Conservation (phyloP, 495 filamentous ascomycete species). For the Podospora tetraspora region DNA sequence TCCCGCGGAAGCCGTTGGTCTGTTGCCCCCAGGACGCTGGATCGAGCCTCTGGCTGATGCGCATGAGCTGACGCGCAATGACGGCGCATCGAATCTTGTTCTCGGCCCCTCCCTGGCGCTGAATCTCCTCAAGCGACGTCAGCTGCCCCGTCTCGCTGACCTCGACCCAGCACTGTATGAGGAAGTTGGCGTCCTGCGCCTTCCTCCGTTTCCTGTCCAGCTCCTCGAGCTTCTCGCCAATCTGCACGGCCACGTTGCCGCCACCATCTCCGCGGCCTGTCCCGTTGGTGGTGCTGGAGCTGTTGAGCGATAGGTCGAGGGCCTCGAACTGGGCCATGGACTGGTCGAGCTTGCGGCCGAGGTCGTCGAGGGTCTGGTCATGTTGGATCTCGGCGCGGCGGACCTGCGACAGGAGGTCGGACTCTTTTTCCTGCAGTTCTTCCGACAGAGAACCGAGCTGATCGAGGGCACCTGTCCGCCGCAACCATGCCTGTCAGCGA, state of each 20-base stretch:
- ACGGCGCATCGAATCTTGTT: constrained; percentile 84
- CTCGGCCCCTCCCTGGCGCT: constrained; percentile 70
- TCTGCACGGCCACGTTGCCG: constrained; percentile 85
- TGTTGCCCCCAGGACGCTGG: constrained; percentile 63
- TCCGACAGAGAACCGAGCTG: constrained; percentile 77
- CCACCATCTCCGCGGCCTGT: constrained; percentile 57
- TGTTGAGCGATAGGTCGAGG: constrained; percentile 73
- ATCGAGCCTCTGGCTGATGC: constrained; percentile 81
- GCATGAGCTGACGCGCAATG: constrained; percentile 81
- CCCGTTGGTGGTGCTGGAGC: constrained; percentile 35
- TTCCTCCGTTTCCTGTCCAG: constrained; percentile 85
- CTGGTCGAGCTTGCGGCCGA: constrained; percentile 83
- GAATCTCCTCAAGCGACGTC: constrained; percentile 71
- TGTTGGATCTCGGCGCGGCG: constrained; percentile 89
- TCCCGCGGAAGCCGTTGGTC: constrained; percentile 47
- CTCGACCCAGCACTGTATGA: constrained; percentile 94
- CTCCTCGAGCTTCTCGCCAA: constrained; percentile 88
- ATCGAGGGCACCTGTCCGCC: constrained; percentile 53
- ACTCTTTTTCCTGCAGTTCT: constrained; percentile 78
- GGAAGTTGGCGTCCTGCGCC: constrained; percentile 86
- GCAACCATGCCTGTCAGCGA: neutral
- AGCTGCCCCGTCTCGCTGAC: constrained; percentile 81
- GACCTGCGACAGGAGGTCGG: constrained; percentile 82
- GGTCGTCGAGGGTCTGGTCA: constrained; percentile 75
- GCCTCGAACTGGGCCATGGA: constrained; percentile 86